Conservation (phyloP, 352 stramenopile species). For the Phytophthora podocarpi region DNA sequence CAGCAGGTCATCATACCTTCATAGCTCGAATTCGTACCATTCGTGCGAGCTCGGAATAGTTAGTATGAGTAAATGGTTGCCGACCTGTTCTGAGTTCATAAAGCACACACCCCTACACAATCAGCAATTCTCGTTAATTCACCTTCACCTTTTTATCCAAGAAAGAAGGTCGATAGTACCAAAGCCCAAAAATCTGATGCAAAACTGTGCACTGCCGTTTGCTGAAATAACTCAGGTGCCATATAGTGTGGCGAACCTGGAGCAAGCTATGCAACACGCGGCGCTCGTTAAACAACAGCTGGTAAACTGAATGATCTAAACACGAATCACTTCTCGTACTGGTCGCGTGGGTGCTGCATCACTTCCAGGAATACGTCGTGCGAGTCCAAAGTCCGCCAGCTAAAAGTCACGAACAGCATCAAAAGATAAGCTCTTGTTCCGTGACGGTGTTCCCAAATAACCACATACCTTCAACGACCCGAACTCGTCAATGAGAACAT, state of each 20-base stretch:
- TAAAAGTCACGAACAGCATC: too few relatives aligned
- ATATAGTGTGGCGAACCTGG: constrained; percentile 91
- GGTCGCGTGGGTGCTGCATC: constrained; percentile 32
- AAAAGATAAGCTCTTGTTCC: too few relatives aligned
- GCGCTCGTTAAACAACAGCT: background rate
- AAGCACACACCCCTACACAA: constrained; percentile 70
- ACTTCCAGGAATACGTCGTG: constrained; percentile 76
- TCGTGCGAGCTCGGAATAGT: constrained; percentile 70
- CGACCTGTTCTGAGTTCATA: constrained; percentile 74
- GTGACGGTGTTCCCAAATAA: background rate
- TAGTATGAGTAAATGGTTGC: constrained; percentile 75
- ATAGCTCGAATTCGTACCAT: constrained; percentile 45
- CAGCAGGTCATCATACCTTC: background rate
- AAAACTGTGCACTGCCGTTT: constrained; percentile 86
- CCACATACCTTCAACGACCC: constrained; percentile 85
- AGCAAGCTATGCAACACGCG: constrained; percentile 41
- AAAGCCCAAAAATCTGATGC: constrained; percentile 90
- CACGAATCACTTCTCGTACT: constrained; percentile 30
- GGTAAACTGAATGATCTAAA: background rate
- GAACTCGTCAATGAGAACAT: constrained; percentile 93
- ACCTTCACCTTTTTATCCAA: background rate
- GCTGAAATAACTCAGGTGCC: constrained; percentile 91
- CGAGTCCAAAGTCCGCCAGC: constrained; percentile 91
- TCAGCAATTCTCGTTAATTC: background rate
- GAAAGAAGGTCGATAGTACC: constrained; percentile 45